Conservation (phyloP, 2,329 filamentous ascomycete genomes). For the Phaeosphaeriaceae sp. region DNA sequence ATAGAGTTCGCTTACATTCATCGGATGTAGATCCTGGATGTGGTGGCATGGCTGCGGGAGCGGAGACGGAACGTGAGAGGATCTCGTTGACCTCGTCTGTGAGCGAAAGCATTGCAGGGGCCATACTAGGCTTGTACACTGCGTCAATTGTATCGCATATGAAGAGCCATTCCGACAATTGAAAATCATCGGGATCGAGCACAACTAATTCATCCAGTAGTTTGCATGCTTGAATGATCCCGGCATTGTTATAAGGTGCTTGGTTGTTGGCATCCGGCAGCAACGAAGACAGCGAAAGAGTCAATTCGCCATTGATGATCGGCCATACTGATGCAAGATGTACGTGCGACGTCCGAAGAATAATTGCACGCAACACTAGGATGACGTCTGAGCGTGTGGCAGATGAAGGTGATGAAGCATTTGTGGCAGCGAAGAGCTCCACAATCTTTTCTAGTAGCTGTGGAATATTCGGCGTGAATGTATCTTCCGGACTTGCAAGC, state of each 20-base stretch:
- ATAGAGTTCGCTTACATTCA: conserved; percentile 44
- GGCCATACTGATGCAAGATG: conserved; percentile 91
- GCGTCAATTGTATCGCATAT: conserved; percentile 97
- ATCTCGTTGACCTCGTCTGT: conserved; percentile 85
- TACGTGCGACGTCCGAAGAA: conserved; percentile 78
- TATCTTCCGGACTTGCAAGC: conserved; percentile 77
- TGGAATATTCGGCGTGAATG: conserved; percentile 78
- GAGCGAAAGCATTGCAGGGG: conserved; percentile 74
- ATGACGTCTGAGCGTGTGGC: conserved; percentile 88
- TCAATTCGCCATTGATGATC: conserved; percentile 83
- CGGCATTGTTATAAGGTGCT: conserved; percentile 78
- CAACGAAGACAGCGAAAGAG: conserved; percentile 78
- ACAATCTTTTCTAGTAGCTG: conserved; percentile 81
- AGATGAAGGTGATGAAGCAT: conserved; percentile 90
- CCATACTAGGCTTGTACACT: conserved; percentile 76
- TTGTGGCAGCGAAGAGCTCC: conserved; percentile 82
- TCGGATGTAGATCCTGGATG: neutral
- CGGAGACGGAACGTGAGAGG: conserved; percentile 51
- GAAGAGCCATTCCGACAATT: conserved; percentile 98
- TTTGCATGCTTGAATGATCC: conserved; percentile 90
- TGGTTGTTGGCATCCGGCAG: conserved; percentile 71
- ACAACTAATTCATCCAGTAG: conserved; percentile 88
- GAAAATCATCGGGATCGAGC: conserved; percentile 91
- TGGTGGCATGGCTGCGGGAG: conserved; percentile 3
- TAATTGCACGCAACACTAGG: conserved; percentile 82